Base-by-base conservation (phyloP, 2,329 filamentous ascomycete species). In the Monilinia fructicola region DNA sequence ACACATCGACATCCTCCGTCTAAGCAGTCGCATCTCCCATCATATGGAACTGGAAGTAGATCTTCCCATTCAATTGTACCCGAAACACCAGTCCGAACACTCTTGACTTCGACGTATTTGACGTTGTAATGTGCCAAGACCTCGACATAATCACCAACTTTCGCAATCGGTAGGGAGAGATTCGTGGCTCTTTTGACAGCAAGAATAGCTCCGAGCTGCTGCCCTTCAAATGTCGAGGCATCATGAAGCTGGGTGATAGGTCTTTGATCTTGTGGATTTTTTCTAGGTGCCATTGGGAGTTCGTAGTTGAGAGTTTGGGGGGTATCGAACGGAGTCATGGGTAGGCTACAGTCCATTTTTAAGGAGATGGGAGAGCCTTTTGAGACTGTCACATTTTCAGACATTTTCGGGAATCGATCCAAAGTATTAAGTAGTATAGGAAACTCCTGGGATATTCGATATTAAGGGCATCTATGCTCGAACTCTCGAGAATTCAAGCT, bases 71-170 rank as follows among this genome's bases (percentile, higher is more conserved):
- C 9, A 16, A 66, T 40, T 1, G 31, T 28, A 48, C 40, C 64
- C 5, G 12, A 14, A 2, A 63, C n/a, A 16, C 58, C n/a, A n/a
- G 64, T 66, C 14, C 64, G 48, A 54, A 66, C 11, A 54, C 28
- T 63, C n/a, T 62, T 55, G 4, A 55, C 56, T 31, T 46, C 48
- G 5, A 55, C 56, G 12, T 48, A 26, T 9, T 21, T 28, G 28
- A n/a, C 14, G 18, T 40, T 38, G 0, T 54, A 18, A 42, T 66
- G 11, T 23, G 16, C 50, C 26, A 46, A 2, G 28, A 66, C 31
- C 9, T 35, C 23, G 40, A 66, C 64, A 62, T 23, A 54, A 26
- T 66, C 64, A 23, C 64, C 64, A 11, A 63, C 56, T 28, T 23
- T 38, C 11, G 48, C 48, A 7, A 63, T n/a, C 6, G 21, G 21